Conservation (phyloP, 371 early-diverging fungal genomes). For the Syncephalis plumigaleata region DNA sequence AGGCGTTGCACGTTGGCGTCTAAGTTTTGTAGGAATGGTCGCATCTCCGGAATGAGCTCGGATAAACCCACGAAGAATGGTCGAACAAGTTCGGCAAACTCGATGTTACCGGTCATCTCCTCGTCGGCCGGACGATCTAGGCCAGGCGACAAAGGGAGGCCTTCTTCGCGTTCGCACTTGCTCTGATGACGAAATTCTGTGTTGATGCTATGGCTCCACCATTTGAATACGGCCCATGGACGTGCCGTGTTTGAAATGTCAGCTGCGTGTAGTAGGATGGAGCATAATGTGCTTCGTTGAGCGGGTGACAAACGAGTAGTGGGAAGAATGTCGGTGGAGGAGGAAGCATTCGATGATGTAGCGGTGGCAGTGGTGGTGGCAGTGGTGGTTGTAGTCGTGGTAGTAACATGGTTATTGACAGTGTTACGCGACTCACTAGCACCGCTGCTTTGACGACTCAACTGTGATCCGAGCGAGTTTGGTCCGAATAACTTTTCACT, state of each 20-base stretch:
- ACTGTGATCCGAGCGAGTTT: slow-evolving; percentile 5
- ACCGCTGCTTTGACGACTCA: slow-evolving; percentile 1
- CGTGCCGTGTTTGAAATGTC: slow-evolving; percentile 78
- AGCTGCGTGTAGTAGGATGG: slow-evolving; percentile 63
- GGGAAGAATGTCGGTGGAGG: background rate
- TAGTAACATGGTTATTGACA: too few relatives aligned
- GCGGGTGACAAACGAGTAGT: background rate
- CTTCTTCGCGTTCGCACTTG: slow-evolving; percentile 50
- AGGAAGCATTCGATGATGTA: background rate
- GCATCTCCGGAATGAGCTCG: slow-evolving; percentile 35
- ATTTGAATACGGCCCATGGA: slow-evolving; percentile 65
- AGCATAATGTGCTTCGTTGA: slow-evolving; percentile 20
- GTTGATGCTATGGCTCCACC: slow-evolving; percentile 73
- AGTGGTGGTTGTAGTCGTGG: too few relatives aligned
- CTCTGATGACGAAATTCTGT: slow-evolving; percentile 78
- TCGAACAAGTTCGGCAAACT: slow-evolving; percentile 65
- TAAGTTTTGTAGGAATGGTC: background rate
- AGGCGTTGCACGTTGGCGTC: background rate
- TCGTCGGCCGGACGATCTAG: slow-evolving; percentile 64
- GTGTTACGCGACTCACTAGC: background rate
- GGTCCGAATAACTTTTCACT: background rate
- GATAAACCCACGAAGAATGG: slow-evolving; percentile 72
- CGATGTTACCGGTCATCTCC: slow-evolving; percentile 56
- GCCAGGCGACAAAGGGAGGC: slow-evolving; percentile 65
- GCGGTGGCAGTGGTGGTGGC: background rate